These are phyloP conservation scores for Populus davidiana DNA, from an alignment of 345 rosid genomes.

Conservation along the genomic window DNA sequence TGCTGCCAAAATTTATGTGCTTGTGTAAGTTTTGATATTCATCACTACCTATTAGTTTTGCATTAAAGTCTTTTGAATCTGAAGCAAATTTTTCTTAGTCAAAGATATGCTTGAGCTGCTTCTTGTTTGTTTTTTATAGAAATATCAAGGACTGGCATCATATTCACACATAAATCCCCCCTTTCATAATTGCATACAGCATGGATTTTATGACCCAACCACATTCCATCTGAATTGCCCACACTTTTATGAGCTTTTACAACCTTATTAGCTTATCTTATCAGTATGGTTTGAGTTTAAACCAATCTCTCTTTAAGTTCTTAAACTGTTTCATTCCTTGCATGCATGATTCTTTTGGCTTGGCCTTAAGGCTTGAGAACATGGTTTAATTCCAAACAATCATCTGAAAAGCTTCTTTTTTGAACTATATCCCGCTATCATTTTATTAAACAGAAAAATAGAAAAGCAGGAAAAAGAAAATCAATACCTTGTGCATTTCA, in stretches of 20 bases:
- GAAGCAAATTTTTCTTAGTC: neutral
- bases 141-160: neutral
- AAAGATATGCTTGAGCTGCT: neutral
- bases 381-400: neutral
- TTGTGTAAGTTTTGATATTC: neutral
- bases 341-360: neutral
- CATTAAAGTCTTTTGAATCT: neutral
- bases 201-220: neutral
- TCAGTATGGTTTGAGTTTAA: neutral
- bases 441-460: neutral
- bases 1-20: neutral
- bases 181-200: neutral
- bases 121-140: neutral
- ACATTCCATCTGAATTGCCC: neutral
- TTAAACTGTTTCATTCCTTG: neutral
- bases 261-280: neutral
- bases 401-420: neutral
- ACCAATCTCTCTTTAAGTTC: neutral
- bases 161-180: neutral
- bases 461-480: neutral
- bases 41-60: neutral
- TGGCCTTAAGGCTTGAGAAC: neutral
- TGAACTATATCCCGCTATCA: neutral
- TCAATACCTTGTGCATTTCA: neutral
- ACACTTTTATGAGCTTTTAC: neutral